Evolutionary conservation across 1,284 basidiomycete species (phyloP).

Genomic region (Sphaerobolus stellatus): DNA sequence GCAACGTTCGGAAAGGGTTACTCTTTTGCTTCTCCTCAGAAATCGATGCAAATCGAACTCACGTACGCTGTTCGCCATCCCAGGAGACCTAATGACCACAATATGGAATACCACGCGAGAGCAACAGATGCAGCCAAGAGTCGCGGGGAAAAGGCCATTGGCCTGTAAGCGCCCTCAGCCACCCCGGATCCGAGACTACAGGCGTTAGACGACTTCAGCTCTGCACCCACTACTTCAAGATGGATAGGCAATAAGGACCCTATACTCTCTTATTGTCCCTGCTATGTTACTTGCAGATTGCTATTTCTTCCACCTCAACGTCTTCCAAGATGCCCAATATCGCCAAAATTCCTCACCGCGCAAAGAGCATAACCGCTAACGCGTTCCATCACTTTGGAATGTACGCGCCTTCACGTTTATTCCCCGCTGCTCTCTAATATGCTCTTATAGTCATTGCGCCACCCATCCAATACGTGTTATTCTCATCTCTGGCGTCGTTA

Average conservation of each 20-base stretch:
- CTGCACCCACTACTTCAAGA: too few species aligned
- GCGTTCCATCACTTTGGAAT: slow-evolving; percentile 73
- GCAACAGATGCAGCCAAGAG: slow-evolving; percentile 44
- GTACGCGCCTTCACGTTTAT: slow-evolving; percentile 44
- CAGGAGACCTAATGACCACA: slow-evolving; percentile 76
- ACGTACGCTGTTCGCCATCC: slow-evolving; percentile 81
- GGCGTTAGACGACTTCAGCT: neutral
- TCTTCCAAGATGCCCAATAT: neutral
- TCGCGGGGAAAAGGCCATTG: neutral
- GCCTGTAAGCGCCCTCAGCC: neutral
- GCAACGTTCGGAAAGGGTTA: slow-evolving; percentile 11
- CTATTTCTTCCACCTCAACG: neutral
- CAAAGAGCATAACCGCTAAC: slow-evolving; percentile 45
- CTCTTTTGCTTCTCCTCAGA: slow-evolving; percentile 17
- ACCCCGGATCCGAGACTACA: neutral
- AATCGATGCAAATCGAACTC: slow-evolving; percentile 9
- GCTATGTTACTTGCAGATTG: neutral
- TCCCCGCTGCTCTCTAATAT: slow-evolving; percentile 2
- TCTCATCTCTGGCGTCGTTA: slow-evolving; percentile 90
- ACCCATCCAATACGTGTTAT: slow-evolving; percentile 92
- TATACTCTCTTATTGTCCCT: too few species aligned
- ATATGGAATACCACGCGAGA: slow-evolving; percentile 65
- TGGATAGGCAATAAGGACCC: too few species aligned
- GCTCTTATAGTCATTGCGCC: slow-evolving; percentile 66
- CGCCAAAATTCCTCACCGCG: slow-evolving; percentile 6